These are phyloP conservation scores for Starmerella apis DNA, from an alignment of 805 yeast genomes.

Conservation along the genomic window DNA sequence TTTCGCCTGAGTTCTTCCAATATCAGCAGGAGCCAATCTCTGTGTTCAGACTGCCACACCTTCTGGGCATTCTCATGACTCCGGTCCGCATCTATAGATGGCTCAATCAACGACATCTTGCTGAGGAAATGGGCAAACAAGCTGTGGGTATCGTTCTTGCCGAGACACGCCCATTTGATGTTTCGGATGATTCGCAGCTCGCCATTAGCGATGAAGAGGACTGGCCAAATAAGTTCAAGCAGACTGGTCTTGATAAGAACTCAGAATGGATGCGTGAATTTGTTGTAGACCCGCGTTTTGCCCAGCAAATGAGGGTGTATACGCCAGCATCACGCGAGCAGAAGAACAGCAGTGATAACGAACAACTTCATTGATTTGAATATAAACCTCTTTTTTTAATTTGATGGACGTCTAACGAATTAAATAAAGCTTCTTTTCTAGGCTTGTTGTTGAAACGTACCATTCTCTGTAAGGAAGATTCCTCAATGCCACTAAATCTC, in stretches of 20 bases:
- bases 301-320: slow-evolving; percentile 36
- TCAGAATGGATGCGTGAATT: slow-evolving; percentile 86
- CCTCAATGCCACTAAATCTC: not conserved
- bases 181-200: slow-evolving; percentile 35
- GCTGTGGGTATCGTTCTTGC: slow-evolving; percentile 48
- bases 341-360: too few species aligned
- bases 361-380: not conserved
- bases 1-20: slow-evolving; percentile 40
- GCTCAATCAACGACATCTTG: slow-evolving; percentile 61
- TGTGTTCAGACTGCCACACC: slow-evolving; percentile 64
- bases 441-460: not conserved
- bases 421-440: not conserved
- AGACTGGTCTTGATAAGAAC: slow-evolving; percentile 55
- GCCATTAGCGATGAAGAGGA: slow-evolving; percentile 60
- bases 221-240: slow-evolving; percentile 82
- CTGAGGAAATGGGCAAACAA: slow-evolving; percentile 50
- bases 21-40: slow-evolving; percentile 49
- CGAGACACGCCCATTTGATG: slow-evolving; percentile 44
- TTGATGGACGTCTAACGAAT: not conserved
- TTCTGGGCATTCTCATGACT: slow-evolving; percentile 65
- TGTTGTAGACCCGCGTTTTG: slow-evolving; percentile 56
- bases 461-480: not conserved
- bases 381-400: too few species aligned
- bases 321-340: not conserved
- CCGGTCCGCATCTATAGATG: slow-evolving; percentile 70